Conservation (phyloP, 129 eudicot genomes). For the Flaveria bidentis region DNA sequence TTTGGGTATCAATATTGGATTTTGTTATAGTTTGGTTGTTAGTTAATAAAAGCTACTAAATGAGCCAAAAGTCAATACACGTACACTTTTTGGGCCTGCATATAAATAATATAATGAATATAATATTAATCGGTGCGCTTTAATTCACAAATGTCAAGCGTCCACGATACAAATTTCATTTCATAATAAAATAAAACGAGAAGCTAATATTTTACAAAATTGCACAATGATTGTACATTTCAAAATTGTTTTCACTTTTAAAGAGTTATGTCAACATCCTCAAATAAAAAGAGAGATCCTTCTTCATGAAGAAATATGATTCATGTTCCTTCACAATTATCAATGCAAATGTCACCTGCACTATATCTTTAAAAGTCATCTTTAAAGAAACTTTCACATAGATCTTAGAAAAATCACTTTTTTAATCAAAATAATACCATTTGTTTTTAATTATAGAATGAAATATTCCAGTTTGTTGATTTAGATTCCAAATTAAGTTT, state of each 20-base stretch:
- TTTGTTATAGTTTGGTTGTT: too few relatives aligned
- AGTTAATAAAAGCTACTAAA: too few relatives aligned
- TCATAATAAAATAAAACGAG: neutral
- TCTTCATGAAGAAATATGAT: conserved; percentile 4
- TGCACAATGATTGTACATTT: neutral
- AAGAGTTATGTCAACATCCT: conserved; percentile 6
- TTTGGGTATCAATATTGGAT: too few relatives aligned
- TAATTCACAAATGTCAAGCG: neutral
- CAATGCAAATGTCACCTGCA: neutral
- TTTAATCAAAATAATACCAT: too few relatives aligned
- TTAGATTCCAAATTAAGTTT: too few relatives aligned
- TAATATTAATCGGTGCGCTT: neutral
- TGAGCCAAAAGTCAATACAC: neutral
- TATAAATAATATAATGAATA: neutral
- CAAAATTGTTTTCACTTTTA: neutral
- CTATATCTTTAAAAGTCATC: neutral
- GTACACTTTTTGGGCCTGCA: neutral
- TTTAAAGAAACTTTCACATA: neutral
- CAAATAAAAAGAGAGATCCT: neutral
- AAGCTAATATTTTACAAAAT: too few relatives aligned
- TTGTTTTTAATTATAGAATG: too few relatives aligned
- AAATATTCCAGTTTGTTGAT: too few relatives aligned
- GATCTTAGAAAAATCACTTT: neutral
- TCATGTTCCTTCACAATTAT: conserved; percentile 3
- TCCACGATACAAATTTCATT: neutral